Evolutionary conservation across 768 basidiomycete genomes (phyloP).

Genomic region (Termitomyces titanicus): DNA sequence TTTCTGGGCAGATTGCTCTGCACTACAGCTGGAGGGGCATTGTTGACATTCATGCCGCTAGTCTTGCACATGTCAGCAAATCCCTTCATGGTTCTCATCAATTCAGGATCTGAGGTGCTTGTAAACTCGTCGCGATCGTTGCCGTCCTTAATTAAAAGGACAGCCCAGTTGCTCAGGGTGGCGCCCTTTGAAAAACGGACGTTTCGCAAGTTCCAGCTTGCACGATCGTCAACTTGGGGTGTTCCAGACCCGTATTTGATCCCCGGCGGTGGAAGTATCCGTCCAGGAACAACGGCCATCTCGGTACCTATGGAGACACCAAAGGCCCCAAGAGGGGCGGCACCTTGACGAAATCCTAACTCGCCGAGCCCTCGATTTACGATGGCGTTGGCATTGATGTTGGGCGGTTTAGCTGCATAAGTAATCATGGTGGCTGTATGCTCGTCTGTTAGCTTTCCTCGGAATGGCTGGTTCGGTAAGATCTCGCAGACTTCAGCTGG

Average conservation of each 20-base stretch:
- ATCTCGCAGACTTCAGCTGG: conserved; percentile 78
- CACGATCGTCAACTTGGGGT: conserved; percentile 52
- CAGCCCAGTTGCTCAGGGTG: conserved; percentile 58
- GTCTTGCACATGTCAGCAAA: conserved; percentile 60
- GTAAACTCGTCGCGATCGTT: conserved; percentile 56
- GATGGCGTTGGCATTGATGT: conserved; percentile 62
- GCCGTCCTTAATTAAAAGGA: conserved; percentile 64
- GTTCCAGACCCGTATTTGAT: conserved; percentile 54
- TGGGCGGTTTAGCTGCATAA: conserved; percentile 66
- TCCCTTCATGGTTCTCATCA: conserved; percentile 41
- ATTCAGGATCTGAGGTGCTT: conserved; percentile 48
- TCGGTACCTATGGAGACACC: conserved; percentile 51
- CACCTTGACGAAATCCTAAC: conserved; percentile 51
- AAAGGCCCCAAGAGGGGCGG: conserved; percentile 49
- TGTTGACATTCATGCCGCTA: conserved; percentile 57
- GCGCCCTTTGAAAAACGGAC: conserved; percentile 62
- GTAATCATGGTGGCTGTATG: conserved; percentile 75
- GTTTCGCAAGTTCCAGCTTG: conserved; percentile 73
- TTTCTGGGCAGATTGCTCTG: conserved; percentile 48
- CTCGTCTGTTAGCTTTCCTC: conserved; percentile 62
- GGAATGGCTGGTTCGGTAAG: conserved; percentile 61
- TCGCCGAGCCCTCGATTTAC: conserved; percentile 55
- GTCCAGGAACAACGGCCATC: conserved; percentile 71
- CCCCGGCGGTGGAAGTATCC: conserved; percentile 59
- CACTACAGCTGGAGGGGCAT: conserved; percentile 32